Base-by-base conservation (phyloP, 1,284 basidiomycete species). In the Albatrellus sp. region DNA sequence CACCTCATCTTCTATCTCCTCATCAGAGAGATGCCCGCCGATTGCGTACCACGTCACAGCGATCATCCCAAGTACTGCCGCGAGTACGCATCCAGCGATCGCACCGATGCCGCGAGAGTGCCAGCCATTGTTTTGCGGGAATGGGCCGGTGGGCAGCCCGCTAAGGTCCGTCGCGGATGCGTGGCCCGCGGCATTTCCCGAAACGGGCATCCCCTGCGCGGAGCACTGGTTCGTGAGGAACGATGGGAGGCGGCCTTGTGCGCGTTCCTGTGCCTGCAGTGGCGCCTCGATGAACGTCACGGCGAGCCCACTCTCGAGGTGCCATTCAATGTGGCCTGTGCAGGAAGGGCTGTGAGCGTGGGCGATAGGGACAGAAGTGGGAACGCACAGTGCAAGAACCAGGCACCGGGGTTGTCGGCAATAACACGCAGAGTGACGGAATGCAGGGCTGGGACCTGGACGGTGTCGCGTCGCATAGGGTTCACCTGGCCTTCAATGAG, bases 381-480 rank as follows among this genome's bases (percentile, higher is more conserved):
- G 38, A 17, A 62, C 74, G 44, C 54, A 80, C 87, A 88, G 61
- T 79, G 86, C 57, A 90, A 75, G 52, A 90, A 63, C 88, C 89
- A 91, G 1, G 72, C 75, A 6, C 89, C 89, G 1, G 89, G 89
- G 60, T 91, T 91, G 56, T 90, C 80, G 0, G 84, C 82, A 43
- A 77, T 60, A 48, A 88, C 56, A 11, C 85, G 76, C 38, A 90
- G 61, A 0, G 79, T 85, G 13, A 70, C 80, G 1, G 76, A 76
- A 13, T 70, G 63, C 42, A 69, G 67, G 1, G 70, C 66, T 2
- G 79, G 78, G 37, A 90, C 72, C 48, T 75, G 69, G 2, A 88
- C 62, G 0, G 82, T 86, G 62, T 96, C 90, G 44, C 91, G 73
- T 13, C 90, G 78, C 54, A 91, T 76, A 1, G 92, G 92, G 66